Percentiles rank a stretch among this genome's conserved stretches.
phyloP scores from a whole-genome alignment of 306 rosid species.

The Glycine tomentella region DNA sequence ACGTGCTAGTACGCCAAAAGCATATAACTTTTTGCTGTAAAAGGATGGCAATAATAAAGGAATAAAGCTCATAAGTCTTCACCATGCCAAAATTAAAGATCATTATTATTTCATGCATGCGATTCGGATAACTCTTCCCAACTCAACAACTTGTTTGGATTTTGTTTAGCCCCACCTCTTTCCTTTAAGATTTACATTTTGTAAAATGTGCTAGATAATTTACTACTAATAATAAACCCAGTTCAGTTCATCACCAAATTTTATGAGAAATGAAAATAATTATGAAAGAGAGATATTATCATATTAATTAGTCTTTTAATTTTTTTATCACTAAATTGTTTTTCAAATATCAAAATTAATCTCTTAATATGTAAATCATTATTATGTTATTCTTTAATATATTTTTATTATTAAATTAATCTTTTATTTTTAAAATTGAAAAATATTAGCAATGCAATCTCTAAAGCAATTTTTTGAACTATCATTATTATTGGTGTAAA shows the following conservation, averaged over 20 bases:
- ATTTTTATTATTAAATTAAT: too few species aligned
- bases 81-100: not conserved
- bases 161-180: not conserved
- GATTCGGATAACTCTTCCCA: not conserved
- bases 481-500: too few species aligned
- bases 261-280: not conserved
- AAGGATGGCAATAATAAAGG: not conserved
- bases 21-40: not conserved
- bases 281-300: not conserved
- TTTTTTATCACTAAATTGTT: not conserved
- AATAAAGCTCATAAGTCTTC: constrained; percentile 12
- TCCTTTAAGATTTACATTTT: not conserved
- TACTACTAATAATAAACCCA: not conserved
- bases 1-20: not conserved
- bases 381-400: too few species aligned
- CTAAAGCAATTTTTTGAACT: too few species aligned
- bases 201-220: not conserved
- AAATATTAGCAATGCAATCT: too few species aligned
- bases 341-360: not conserved
- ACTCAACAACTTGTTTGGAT: not conserved
- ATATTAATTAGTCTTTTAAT: not conserved
- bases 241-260: not conserved
- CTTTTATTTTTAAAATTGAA: too few species aligned
- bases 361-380: not conserved
- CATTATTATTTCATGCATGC: not conserved